Conservation (phyloP, 192 early-diverging fungal genomes). For the Blastocladiella britannica region DNA sequence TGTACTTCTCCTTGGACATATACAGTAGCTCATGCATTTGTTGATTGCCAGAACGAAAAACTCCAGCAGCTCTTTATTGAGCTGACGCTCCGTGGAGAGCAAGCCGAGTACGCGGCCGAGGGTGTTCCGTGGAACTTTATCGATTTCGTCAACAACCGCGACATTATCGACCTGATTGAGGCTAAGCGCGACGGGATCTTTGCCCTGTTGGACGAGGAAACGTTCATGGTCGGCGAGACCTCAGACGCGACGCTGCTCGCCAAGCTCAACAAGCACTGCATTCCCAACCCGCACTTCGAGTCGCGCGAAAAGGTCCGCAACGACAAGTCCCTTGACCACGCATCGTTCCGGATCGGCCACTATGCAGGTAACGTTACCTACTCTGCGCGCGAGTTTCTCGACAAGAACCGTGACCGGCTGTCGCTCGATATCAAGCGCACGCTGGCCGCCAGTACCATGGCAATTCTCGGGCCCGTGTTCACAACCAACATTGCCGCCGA, state of each 20-base stretch:
- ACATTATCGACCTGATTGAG: slow-evolving; percentile 96
- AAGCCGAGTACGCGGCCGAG: slow-evolving; percentile 92
- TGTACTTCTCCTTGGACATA: neutral
- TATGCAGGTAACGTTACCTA: slow-evolving; percentile 93
- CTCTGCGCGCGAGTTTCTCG: slow-evolving; percentile 84
- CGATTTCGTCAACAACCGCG: slow-evolving; percentile 96
- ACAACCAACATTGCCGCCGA: neutral
- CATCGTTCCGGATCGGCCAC: slow-evolving; percentile 77
- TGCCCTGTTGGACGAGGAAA: slow-evolving; percentile 83
- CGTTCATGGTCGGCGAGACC: slow-evolving; percentile 62
- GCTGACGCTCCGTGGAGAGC: slow-evolving; percentile 95
- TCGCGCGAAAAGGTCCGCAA: too few species aligned
- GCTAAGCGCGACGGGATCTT: slow-evolving; percentile 83
- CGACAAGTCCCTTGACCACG: too few species aligned
- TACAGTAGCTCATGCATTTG: slow-evolving; percentile 6
- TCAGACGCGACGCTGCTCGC: slow-evolving; percentile 67
- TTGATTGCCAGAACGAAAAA: slow-evolving; percentile 93
- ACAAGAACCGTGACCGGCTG: slow-evolving; percentile 99
- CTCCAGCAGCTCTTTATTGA: slow-evolving; percentile 96
- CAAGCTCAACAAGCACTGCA: slow-evolving; percentile 35
- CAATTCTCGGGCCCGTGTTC: neutral
- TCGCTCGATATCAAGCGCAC: slow-evolving; percentile 42
- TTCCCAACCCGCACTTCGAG: slow-evolving; percentile 82
- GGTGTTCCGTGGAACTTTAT: slow-evolving; percentile 93
- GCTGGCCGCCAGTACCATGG: neutral